Percentiles rank a stretch among this genome's conserved stretches.
Evolutionary conservation across 805 yeast genomes (phyloP).

Genomic region (Teunomyces lycoperdinae): DNA sequence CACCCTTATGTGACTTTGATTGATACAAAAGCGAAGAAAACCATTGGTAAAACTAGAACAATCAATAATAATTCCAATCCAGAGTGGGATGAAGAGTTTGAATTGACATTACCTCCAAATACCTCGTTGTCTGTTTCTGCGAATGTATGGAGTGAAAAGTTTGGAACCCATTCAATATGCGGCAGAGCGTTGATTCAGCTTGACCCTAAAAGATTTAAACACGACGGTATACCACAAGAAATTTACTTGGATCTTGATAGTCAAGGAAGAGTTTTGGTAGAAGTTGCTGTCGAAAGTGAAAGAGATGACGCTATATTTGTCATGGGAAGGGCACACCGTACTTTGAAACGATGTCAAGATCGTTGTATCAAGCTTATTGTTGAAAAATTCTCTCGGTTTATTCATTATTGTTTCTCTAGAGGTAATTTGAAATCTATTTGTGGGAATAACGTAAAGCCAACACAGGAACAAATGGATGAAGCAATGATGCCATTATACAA

Average conservation of each 20-base stretch:
- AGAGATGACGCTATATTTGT: conserved; percentile 76
- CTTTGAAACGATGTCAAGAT: conserved; percentile 61
- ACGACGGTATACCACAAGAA: conserved; percentile 67
- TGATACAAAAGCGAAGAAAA: conserved; percentile 51
- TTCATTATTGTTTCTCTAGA: conserved; percentile 56
- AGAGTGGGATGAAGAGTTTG: conserved; percentile 86
- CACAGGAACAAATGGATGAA: conserved; percentile 51
- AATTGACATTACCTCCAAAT: conserved; percentile 41
- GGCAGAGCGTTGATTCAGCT: conserved; percentile 62
- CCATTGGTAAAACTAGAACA: conserved; percentile 68
- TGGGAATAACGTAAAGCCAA: conserved; percentile 42
- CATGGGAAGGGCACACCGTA: conserved; percentile 71
- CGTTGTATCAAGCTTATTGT: conserved; percentile 68
- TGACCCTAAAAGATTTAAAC: conserved; percentile 60
- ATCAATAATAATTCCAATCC: conserved; percentile 64
- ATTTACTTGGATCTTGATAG: conserved; percentile 57
- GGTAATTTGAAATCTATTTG: conserved; percentile 55
- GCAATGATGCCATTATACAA: conserved; percentile 73
- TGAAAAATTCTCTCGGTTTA: conserved; percentile 64
- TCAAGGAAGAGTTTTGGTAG: conserved; percentile 65
- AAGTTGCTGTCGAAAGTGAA: conserved; percentile 76
- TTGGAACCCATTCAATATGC: conserved; percentile 57
- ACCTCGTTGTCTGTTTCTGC: conserved; percentile 49
- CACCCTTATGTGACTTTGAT: conserved; percentile 63
- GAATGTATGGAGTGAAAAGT: conserved; percentile 67